phyloP scores from a whole-genome alignment of 352 stramenopile species.

The Blastocystis sp. region DNA sequence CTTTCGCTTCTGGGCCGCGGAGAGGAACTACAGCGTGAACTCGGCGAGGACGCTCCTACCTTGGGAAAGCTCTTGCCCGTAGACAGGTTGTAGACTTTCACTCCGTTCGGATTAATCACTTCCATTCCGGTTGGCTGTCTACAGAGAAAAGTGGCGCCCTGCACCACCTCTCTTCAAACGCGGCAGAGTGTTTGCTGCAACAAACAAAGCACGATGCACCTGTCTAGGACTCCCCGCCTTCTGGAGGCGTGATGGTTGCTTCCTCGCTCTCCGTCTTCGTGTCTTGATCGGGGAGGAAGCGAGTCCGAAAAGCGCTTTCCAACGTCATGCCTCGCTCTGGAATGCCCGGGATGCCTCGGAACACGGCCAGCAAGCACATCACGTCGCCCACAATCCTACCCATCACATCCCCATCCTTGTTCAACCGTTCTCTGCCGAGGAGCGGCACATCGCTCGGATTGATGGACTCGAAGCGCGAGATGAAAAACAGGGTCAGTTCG shows the following conservation, averaged over 20 bases:
- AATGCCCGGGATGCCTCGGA: slow-evolving; percentile 34
- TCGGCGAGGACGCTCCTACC: not conserved
- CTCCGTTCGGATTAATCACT: slow-evolving; percentile 73
- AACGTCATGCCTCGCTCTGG: slow-evolving; percentile 10
- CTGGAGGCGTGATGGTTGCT: not conserved
- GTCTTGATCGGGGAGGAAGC: not conserved
- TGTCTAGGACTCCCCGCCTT: not conserved
- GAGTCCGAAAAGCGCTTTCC: slow-evolving; percentile 39
- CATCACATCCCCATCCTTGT: not conserved
- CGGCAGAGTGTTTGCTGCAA: no score
- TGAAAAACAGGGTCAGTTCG: slow-evolving; percentile 29
- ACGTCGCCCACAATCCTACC: slow-evolving; percentile 41
- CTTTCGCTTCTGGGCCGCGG: slow-evolving; percentile 63
- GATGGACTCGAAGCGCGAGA: slow-evolving; percentile 15
- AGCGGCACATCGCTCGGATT: slow-evolving; percentile 3
- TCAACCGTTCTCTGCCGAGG: not conserved
- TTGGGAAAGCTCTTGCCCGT: slow-evolving; percentile 82
- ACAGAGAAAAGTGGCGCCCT: no score
- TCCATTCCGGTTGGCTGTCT: slow-evolving; percentile 45
- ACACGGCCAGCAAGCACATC: slow-evolving; percentile 11
- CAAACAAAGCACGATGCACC: no score
- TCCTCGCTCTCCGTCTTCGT: not conserved
- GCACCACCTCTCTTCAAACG: no score
- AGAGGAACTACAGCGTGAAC: slow-evolving; percentile 35
- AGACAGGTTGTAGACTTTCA: slow-evolving; percentile 87